Percentiles rank a stretch among this genome's conserved stretches.
phyloP scores from a whole-genome alignment of 306 rosid genomes.

The Canavalia ensiformis region DNA sequence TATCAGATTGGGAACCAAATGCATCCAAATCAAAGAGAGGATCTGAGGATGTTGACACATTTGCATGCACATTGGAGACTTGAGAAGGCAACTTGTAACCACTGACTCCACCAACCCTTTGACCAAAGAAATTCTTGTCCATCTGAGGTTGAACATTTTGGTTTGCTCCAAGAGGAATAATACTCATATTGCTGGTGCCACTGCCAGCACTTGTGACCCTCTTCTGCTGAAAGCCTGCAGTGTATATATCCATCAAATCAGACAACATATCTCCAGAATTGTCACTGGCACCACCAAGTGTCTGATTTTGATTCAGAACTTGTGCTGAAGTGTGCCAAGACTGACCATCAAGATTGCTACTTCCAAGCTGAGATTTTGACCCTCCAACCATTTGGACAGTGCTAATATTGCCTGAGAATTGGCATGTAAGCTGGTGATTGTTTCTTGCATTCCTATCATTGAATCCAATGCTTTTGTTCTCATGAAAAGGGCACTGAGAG shows the following conservation, averaged over 20 bases:
- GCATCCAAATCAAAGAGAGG: not conserved
- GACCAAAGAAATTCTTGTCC: not conserved
- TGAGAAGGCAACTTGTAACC: not conserved
- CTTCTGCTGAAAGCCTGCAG: not conserved
- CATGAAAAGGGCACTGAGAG: not conserved
- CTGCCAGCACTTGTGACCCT: not conserved
- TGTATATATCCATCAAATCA: not conserved
- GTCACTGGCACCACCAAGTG: not conserved
- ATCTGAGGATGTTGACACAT: not conserved
- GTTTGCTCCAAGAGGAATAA: not conserved
- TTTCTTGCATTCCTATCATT: slow-evolving; percentile 9
- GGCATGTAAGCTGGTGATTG: not conserved
- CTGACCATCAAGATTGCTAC: not conserved
- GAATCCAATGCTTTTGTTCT: not conserved
- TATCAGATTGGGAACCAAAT: slow-evolving; percentile 23
- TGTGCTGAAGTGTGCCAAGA: not conserved
- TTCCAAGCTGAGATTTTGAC: not conserved
- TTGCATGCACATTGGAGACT: not conserved
- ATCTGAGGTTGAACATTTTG: slow-evolving; percentile 24
- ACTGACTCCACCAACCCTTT: not conserved
- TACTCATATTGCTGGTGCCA: not conserved
- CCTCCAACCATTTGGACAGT: not conserved
- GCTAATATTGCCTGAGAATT: not conserved
- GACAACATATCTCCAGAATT: not conserved
- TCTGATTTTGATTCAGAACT: not conserved